Conservation (phyloP, 441 rosid species). For the Gossypium davidsonii region DNA sequence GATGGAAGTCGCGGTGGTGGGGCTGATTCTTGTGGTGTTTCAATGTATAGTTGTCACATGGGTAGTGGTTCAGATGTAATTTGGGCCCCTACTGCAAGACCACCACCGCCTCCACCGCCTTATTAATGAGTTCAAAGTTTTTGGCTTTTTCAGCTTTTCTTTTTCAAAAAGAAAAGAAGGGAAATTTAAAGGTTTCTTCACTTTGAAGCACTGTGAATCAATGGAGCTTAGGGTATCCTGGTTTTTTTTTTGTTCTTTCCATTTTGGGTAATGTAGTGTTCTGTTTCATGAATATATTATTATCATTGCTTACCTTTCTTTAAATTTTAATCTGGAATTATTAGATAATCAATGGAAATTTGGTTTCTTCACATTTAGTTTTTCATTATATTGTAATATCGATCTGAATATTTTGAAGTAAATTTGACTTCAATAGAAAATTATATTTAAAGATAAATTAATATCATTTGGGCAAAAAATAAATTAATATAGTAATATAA, state of each 20-base stretch:
- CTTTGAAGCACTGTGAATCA: neutral
- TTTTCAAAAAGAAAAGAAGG: neutral
- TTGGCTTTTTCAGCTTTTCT: neutral
- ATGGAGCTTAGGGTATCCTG: neutral
- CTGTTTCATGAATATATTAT: neutral
- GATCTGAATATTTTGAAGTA: too few species aligned
- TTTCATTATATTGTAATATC: too few species aligned
- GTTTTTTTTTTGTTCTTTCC: neutral
- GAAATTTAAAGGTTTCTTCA: neutral
- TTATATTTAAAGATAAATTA: too few species aligned
- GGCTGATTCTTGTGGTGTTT: constrained; percentile 44
- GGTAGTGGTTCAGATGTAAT: constrained; percentile 51
- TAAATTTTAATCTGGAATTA: neutral
- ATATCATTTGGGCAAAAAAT: too few species aligned
- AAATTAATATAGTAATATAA: too few species aligned
- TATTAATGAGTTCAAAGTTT: constrained; percentile 19
- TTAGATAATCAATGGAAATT: too few species aligned
- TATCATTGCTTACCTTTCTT: neutral
- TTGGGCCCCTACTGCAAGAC: constrained; percentile 74
- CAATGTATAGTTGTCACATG: constrained; percentile 61
- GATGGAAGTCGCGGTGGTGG: constrained; percentile 35
- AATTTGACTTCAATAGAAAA: too few species aligned
- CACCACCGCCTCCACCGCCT: constrained; percentile 41
- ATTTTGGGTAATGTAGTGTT: too few species aligned
- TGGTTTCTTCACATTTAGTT: too few species aligned